Conservation (phyloP, 225 moss, liverwort and hornwort genomes). For the Bryoerythrophyllum caledonicum region DNA sequence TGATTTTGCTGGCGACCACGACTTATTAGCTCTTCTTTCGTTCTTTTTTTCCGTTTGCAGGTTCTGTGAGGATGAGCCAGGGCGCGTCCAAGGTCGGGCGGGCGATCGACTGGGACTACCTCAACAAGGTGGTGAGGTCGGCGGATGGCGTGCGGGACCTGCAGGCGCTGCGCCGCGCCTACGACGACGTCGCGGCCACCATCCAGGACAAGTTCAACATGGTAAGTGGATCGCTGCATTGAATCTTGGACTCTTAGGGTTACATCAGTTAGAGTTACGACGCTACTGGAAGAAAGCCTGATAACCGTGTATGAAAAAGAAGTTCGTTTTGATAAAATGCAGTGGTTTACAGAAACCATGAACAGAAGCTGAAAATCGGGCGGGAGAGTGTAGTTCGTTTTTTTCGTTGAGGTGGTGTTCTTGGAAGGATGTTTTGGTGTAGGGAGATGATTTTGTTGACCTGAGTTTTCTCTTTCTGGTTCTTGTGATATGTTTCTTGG, state of each 20-base stretch:
- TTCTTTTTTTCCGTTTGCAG: no score
- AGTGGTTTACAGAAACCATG: no score
- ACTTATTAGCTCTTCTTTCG: no score
- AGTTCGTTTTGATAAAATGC: no score
- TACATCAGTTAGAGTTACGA: neutral
- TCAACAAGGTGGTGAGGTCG: conserved; percentile 77
- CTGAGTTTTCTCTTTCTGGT: neutral
- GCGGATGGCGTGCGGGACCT: conserved; percentile 74
- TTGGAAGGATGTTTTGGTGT: neutral
- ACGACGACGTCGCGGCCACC: conserved; percentile 69
- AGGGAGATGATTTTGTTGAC: neutral
- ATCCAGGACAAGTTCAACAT: conserved; percentile 72
- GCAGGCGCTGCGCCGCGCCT: conserved; percentile 61
- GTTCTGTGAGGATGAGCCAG: conserved; percentile 44
- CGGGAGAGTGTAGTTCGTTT: no score
- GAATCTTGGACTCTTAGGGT: neutral
- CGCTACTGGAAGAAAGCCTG: no score
- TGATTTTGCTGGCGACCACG: no score
- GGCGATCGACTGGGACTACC: conserved; percentile 75
- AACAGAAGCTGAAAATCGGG: no score
- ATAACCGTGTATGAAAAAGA: no score
- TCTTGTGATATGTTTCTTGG: neutral
- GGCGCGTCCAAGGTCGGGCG: conserved; percentile 39
- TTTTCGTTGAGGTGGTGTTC: no score
- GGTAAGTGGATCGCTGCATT: conserved; percentile 27